phyloP scores from a whole-genome alignment of 129 eudicot genomes.

The Centella asiatica region DNA sequence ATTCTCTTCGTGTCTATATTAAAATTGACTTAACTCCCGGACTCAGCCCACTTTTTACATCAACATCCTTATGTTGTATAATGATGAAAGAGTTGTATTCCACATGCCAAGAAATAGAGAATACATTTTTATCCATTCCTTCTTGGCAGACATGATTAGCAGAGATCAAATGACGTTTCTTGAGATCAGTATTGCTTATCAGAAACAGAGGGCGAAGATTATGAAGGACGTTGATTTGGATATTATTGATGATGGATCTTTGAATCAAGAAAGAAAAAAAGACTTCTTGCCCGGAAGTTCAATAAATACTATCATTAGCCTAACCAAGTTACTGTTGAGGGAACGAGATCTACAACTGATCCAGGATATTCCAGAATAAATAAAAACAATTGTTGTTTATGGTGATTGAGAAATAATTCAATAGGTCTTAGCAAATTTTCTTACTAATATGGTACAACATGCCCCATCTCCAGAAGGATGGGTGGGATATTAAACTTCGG shows the following conservation, averaged over 20 bases:
- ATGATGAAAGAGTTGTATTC: conserved; percentile 84
- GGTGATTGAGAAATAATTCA: conserved; percentile 87
- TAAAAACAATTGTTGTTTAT: conserved; percentile 55
- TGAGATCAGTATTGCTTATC: conserved; percentile 71
- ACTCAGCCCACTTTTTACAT: too few relatives aligned
- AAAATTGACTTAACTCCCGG: too few relatives aligned
- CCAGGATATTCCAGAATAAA: conserved; percentile 80
- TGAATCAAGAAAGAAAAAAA: conserved; percentile 69
- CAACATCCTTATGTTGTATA: conserved; percentile 38
- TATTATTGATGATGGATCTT: conserved; percentile 68
- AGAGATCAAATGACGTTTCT: conserved; percentile 71
- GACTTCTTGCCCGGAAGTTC: conserved; percentile 73
- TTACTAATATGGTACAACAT: conserved; percentile 65
- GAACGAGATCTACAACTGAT: conserved; percentile 80
- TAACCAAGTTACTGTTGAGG: conserved; percentile 58
- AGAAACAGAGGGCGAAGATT: conserved; percentile 79
- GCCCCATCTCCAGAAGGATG: conserved; percentile 85
- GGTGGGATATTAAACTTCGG: conserved; percentile 75
- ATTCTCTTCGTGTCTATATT: too few relatives aligned
- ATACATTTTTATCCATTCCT: conserved; percentile 66
- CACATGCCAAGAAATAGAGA: conserved; percentile 66
- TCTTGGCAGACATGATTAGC: conserved; percentile 59
- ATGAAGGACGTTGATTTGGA: conserved; percentile 73
- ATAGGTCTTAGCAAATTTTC: conserved; percentile 67
- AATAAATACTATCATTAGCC: conserved; percentile 87